Base-by-base conservation (phyloP, 257 asterid genomes). In the Rehmannia glutinosa region DNA sequence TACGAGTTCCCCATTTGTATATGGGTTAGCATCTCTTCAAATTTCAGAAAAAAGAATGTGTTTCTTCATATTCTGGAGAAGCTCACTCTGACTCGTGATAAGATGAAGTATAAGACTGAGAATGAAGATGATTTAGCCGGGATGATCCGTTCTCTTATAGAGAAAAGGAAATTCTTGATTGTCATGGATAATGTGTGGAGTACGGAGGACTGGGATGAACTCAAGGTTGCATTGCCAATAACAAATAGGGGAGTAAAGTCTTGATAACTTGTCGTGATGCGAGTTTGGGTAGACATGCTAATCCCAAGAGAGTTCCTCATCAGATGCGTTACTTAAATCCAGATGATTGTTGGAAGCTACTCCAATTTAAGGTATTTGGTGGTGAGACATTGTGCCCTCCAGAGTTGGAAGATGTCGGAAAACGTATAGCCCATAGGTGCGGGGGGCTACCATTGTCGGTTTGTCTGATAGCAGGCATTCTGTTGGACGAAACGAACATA, bases 121-220 rank as follows among this genome's bases (percentile, higher is more conserved):
- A n/a, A n/a, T 5, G 73, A 52, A 2, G 47, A 46, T 0, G 75
- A 69, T 0, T 27, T 83, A 21, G 64, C 43, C 5, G 8, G 21
- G n/a, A 17, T 2, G 13, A 67, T 78, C 2, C 16, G 16, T 0
- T 23, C 8, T 0, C 24, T 6, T 38, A 46, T 82, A 33, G 51
- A 46, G 57, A 4, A 16, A 2, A 74, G 56, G 9, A 83, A 74
- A 2, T 83, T 79, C 68, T 50, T 86, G 58, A 24, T 83, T 23
- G 83, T 82, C 20, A 13, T 82, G 68, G 88, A 85, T 39, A 85
- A 82, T 27, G 80, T 85, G 5, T 86, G 92, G 89, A 75, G 64
- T 0, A 42, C 9, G 0, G 76, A 46, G 0, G 71, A 71, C 19
- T 81, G 85, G 87, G 57, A 62, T 0, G 65, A 28, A 0, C 66